Evolutionary conservation across 495 filamentous ascomycete genomes (phyloP).

Genomic region (Penicillium coprophilum): DNA sequence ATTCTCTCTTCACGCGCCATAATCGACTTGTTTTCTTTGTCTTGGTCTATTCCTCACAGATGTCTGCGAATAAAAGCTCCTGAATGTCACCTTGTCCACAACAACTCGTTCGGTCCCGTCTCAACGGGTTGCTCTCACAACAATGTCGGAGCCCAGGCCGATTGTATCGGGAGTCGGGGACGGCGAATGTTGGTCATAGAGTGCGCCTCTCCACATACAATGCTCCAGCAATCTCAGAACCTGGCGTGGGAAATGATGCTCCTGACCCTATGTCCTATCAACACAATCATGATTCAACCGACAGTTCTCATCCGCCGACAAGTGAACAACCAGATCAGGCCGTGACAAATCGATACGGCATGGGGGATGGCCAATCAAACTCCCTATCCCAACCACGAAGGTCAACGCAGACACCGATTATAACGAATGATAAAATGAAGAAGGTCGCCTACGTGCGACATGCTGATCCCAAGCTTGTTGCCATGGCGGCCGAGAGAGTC

Average conservation of each 20-base stretch:
- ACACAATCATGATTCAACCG: background rate
- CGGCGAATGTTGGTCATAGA: conserved; percentile 17
- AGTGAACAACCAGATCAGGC: background rate
- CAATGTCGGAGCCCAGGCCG: conserved; percentile 24
- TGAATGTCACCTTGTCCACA: conserved; percentile 46
- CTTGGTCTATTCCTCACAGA: conserved; percentile 16
- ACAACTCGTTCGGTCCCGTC: conserved; percentile 30
- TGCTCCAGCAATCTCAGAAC: conserved; percentile 1
- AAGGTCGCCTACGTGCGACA: conserved; percentile 11
- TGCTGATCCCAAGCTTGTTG: conserved; percentile 12
- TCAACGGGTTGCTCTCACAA: conserved; percentile 33
- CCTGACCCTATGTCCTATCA: background rate
- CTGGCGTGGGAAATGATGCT: background rate
- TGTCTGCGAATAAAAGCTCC: conserved; percentile 25
- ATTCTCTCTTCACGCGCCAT: background rate
- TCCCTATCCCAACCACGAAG: background rate
- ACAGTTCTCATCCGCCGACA: background rate
- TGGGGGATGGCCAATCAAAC: background rate
- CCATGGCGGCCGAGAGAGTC: conserved; percentile 16
- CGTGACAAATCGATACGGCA: background rate
- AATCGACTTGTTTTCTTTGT: conserved; percentile 6
- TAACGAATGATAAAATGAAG: conserved; percentile 13
- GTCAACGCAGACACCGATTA: background rate
- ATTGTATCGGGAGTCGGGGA: conserved; percentile 24
- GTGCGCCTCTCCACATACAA: conserved; percentile 17